These are phyloP conservation scores for Fraxinus excelsior DNA, from an alignment of 257 asterid species.

Conservation along the genomic window DNA sequence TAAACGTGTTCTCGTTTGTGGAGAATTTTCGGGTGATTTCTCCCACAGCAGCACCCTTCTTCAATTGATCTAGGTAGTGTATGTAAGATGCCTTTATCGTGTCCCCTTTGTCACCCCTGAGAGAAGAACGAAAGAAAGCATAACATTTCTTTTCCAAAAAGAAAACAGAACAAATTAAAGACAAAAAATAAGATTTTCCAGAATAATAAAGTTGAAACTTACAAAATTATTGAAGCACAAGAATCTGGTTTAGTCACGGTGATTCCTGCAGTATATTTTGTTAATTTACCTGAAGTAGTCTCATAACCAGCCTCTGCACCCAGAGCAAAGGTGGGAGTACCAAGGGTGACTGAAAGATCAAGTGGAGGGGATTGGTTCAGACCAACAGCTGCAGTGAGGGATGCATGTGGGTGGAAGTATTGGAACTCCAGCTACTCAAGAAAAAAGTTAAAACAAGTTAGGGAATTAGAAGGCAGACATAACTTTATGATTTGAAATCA, in stretches of 20 bases:
- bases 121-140: neutral
- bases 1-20: conserved; percentile 73
- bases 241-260: conserved; percentile 74
- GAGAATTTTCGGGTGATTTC: conserved; percentile 72
- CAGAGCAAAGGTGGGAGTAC: conserved; percentile 82
- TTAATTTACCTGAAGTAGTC: conserved; percentile 59
- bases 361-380: conserved; percentile 61
- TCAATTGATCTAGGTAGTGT: conserved; percentile 53
- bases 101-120: conserved; percentile 82
- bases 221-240: conserved; percentile 69
- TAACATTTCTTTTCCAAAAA: neutral
- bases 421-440: conserved; percentile 71
- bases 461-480: neutral
- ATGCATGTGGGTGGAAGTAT: conserved; percentile 83
- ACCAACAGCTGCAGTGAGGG: conserved; percentile 69
- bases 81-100: conserved; percentile 66
- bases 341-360: conserved; percentile 68
- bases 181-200: neutral
- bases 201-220: conserved; percentile 35
- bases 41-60: conserved; percentile 63
- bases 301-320: conserved; percentile 92
- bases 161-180: neutral
- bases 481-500: neutral
- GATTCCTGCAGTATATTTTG: conserved; percentile 80
- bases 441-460: conserved; percentile 4